Base-by-base conservation (phyloP, 345 rosid genomes). In the Aquilaria sinensis region DNA sequence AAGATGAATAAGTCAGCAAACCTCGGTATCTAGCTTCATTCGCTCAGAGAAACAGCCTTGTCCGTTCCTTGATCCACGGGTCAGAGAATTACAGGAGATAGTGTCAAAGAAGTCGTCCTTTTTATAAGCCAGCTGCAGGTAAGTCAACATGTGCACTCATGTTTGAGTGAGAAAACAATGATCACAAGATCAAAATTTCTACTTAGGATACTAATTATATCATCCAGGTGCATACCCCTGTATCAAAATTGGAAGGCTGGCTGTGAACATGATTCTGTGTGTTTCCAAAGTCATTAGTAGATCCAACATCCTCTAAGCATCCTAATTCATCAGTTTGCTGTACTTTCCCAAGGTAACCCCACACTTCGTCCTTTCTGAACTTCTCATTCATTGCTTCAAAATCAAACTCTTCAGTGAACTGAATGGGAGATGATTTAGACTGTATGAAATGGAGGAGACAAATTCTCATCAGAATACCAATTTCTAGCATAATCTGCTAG, bases 321-420 rank as follows among this genome's bases (percentile, higher is more conserved):
- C 52, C 69, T 3, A 47, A 13, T 66, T 51, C 58, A 56, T 69
- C 72, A 29, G 14, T 47, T 54, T 58, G 73, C 51, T 64, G 67
- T 69, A 55, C 74, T 69, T 78, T 81, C 11, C 89, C 85, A 62
- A 86, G 85, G 70, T 58, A 65, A 47, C 81, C 89, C 89, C 92
- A 83, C 48, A 81, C 77, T 66, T 83, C 87, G 71, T 75, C 85
- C 83, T 84, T 86, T 15, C 75, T 80, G 72, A 82, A 84, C 77
- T 78, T 81, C 71, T 83, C 87, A 67, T 86, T 84, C 93, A 86
- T 86, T 33, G 89, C 89, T 65, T 76, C 83, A 78, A 86, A 86
- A 78, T 86, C 85, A 74, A 86, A 84, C 67, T 86, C 93, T 72
- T 84, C 89, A 43, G 81, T 70, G 64, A 79, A 78, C 74, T 57